Base-by-base conservation (phyloP, 2,329 filamentous ascomycete genomes). In the Claviceps africana region DNA sequence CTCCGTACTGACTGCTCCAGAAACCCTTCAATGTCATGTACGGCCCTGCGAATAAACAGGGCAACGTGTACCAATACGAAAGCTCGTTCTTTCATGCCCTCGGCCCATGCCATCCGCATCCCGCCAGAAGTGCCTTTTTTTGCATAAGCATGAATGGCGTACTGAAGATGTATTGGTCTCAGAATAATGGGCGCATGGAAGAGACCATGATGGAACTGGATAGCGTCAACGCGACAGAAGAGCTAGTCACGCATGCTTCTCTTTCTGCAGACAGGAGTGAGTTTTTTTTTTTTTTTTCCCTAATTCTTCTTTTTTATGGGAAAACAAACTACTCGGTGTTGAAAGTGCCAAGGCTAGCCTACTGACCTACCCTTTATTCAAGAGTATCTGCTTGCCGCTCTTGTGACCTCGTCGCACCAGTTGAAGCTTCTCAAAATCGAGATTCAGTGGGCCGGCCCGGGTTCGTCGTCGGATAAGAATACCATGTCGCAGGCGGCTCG, bases 171-270 rank as follows among this genome's bases (percentile, higher is more conserved):
- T 76, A 90, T 48, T 95, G 84, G 70, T 79, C 86, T 42, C 86
- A 90, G 57, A 82, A 79, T 44, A 88, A 82, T 64, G 78, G 74
- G 52, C 80, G 80, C 59, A 83, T 88, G 69, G 79, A 83, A 55
- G 86, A 94, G 62, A 78, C 81, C 0, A 78, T 77, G 3, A 71
- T 83, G n/a, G 85, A 91, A 56, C 68, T 95, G 37, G 86, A 90
- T 62, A 83, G 81, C 56, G 75, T 88, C 53, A 76, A 81, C 30
- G 82, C 82, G 35, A 82, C 84, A 0, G 82, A 88, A 56, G 84
- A 88, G 57, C 66, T 87, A n/a, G 76, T 91, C 49, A 88, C 87
- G 0, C 88, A 94, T 68, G 87, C 87, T 11, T 78, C 86, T 40
- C 72, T 89, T 56, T 79, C 83, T 54, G 80, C 85, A 3, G 86